Evolutionary conservation across 345 rosid genomes (phyloP), one percentile per base, ranked within the genome.

Genomic region (Boechera divaricarpa): DNA sequence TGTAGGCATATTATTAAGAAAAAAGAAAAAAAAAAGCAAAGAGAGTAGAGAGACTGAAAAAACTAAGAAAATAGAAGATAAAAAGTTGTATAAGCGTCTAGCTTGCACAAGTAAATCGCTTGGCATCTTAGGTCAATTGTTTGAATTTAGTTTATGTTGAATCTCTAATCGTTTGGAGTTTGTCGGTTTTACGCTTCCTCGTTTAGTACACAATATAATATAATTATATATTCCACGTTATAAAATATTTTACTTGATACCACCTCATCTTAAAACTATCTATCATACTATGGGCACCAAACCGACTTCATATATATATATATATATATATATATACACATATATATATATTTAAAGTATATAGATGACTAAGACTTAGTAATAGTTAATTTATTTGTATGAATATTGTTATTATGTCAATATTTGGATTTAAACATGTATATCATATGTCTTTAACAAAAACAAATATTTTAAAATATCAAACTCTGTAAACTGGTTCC

Each of bases 251-350:
- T 10, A 72, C 49, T n/a, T 16, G 63, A 41, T 63, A 63, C 63
- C 55, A 21, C 63, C 26, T 16, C 49, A 53, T 41, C 61, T 13
- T 28, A 51, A 62, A 73, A 52, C 52, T 39, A 6, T 28, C 0
- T 38, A 69, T 54, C 49, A 61, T 60, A 26, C 69, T 31, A 54
- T 72, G 76, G 69, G 76, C 53, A 52, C 53, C 52, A 11, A 62
- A 38, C 39, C 42, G 28, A 51, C 32, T 60, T 57, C 2, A 10
- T 18, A 18, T 7, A 58, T 6, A 0, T 35, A 35, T 35, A 58
- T 6, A 0, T 35, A 35, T 35, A 35, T 35, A 35, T 16, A 7
- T 28, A 6, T 2, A 0, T 3, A 44, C 6, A 31, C 38, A 9
- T 7, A 10, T 16, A 2, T 54, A 28, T 26, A 7, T 69, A 7